A percentile compares a stretch with the other conserved stretches of the same genome.
Conservation (phyloP, 2,329 filamentous ascomycete species). For the Cladosporium sp. region DNA sequence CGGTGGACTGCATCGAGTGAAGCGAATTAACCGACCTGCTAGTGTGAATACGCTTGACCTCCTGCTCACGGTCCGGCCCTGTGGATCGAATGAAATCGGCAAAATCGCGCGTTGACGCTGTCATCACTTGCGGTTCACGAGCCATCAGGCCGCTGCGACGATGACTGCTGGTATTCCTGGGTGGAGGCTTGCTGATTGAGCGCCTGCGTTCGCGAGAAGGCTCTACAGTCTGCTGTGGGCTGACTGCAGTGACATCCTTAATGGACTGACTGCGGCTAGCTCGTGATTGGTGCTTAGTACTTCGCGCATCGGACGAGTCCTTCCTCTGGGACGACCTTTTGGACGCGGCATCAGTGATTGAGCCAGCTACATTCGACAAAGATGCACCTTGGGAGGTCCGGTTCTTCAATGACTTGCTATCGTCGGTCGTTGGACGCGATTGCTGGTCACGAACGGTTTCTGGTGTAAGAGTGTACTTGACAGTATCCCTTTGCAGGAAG, state of each 20-base stretch:
- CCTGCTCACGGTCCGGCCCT: slow-evolving; percentile 57
- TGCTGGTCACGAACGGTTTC: slow-evolving; percentile 46
- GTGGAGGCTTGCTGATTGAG: slow-evolving; percentile 36
- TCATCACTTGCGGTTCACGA: slow-evolving; percentile 71
- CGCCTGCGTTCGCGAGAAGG: slow-evolving; percentile 27
- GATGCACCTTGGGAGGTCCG: slow-evolving; percentile 6
- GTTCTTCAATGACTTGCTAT: neutral
- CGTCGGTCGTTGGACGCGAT: slow-evolving; percentile 27
- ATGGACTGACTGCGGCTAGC: slow-evolving; percentile 27
- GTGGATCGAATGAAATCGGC: slow-evolving; percentile 88
- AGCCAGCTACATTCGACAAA: neutral
- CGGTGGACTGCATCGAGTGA: slow-evolving; percentile 27
- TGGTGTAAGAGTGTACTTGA: slow-evolving; percentile 54
- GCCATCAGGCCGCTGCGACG: slow-evolving; percentile 48
- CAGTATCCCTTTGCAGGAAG: slow-evolving; percentile 50
- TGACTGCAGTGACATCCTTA: slow-evolving; percentile 25
- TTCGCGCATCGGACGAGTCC: slow-evolving; percentile 1
- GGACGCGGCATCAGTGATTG: neutral
- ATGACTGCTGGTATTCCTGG: slow-evolving; percentile 36
- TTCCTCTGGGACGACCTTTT: slow-evolving; percentile 1
- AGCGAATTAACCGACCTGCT: slow-evolving; percentile 33
- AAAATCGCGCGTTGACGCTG: slow-evolving; percentile 77
- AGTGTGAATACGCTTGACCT: slow-evolving; percentile 26
- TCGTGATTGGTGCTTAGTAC: slow-evolving; percentile 22
- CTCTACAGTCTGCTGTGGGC: neutral